Base-by-base conservation (phyloP, 169 alveolate genomes). In the Neospora caninum region DNA sequence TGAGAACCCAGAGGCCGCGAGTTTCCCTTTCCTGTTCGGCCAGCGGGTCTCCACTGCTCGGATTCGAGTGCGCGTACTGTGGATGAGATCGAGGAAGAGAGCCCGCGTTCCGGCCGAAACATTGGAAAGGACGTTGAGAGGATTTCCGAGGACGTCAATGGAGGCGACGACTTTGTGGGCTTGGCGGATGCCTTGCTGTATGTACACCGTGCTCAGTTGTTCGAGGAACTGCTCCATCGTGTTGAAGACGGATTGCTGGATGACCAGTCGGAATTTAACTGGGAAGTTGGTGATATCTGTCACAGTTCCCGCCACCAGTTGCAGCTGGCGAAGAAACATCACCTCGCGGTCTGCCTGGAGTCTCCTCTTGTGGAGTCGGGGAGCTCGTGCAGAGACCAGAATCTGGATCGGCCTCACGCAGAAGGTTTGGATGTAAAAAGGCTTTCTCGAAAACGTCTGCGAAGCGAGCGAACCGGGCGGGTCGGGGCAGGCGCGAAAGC, bases 201-300 rank as follows among this genome's bases (percentile, higher is more conserved):
- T 36, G 88, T 93, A 93, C 20, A 83, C 42, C 29, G 89, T 43
- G n/a, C 87, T 54, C 16, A 93, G 49, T 29, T 80, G 91, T 27
- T 70, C 73, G 29, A 80, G 80, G 43, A 93, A 88, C 80, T 93
- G 93, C 54, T 88, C 93, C n/a, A 78, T 54, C 9, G 88, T 88
- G 88, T 80, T 88, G 49, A 88, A 93, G 42, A 93, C 93, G 38
- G 91, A 88, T 87, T 78, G 86, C 93, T 93, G 93, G n/a, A 80
- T 43, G 16, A 93, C 64, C 36, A 88, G 92, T 20, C 95, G 91
- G 80, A 92, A 88, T 41, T 58, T 78, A 54, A 93, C 53, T 2
- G 95, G 95, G n/a, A 88, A 88, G 29, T 93, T 88, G 31, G 93
- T 93, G 31, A 93, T 49, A 43, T 93, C 95, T 39, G 95, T 93